A percentile compares a stretch with the other conserved stretches of the same genome.
Conservation (phyloP, 106 monocot species). For the Agapanthus africanus region DNA sequence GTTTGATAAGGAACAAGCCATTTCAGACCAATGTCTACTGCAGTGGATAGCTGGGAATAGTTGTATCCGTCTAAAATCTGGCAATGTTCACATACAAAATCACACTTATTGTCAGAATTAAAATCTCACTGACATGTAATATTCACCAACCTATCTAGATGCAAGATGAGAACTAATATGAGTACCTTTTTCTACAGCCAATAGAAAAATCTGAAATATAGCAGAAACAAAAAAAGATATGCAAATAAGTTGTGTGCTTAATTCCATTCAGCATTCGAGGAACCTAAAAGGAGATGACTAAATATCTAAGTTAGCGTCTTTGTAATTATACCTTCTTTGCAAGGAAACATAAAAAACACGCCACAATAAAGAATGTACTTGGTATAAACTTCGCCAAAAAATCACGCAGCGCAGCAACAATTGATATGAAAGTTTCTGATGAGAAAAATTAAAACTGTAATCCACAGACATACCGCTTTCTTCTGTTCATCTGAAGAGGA, state of each 20-base stretch:
- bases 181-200: neutral
- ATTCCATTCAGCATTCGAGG: neutral
- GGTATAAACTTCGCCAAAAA: neutral
- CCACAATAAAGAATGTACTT: neutral
- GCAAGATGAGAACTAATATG: neutral
- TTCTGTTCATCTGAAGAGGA: slow-evolving; percentile 66
- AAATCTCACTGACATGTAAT: neutral
- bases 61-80: neutral
- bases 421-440: neutral
- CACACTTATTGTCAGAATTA: neutral
- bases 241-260: neutral
- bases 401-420: neutral
- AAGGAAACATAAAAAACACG: neutral
- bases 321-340: neutral
- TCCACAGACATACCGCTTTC: slow-evolving; percentile 48
- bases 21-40: neutral
- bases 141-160: neutral
- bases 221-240: neutral
- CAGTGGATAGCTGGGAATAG: neutral
- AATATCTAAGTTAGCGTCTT: neutral
- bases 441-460: neutral
- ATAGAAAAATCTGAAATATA: neutral
- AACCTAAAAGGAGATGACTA: neutral
- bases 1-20: neutral
- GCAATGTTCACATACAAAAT: neutral